Evolutionary conservation across 495 filamentous ascomycete genomes (phyloP), one percentile per base, ranked within the genome.

Genomic region (Aspergillus steynii): DNA sequence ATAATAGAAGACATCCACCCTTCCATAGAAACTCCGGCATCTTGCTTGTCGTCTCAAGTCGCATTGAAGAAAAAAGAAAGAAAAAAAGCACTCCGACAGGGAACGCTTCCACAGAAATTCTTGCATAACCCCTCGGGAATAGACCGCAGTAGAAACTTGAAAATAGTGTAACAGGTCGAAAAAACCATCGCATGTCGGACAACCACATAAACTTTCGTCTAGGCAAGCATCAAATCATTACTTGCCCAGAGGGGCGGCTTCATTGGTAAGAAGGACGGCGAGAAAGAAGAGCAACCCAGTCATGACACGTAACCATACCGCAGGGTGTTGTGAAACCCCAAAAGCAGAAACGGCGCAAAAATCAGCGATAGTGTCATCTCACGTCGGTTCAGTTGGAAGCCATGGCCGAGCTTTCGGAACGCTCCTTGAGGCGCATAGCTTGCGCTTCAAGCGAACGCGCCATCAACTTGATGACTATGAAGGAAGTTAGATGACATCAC

Each of bases 381-480:
- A 55, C n/a, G 34, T 25, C 26, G 51, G 55, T 61, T 71, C 74
- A 80, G 64, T 72, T 71, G 32, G 70, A 68, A 53, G 75, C 78
- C 63, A 82, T 62, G 47, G 88, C 73, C 1, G 88, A 91, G 62
- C 83, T 82, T 67, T 90, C 86, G 12, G 88, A 84, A 67, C 88
- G 84, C 46, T 82, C 82, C 61, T 87, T 85, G 84, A 96, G 90
- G 63, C 92, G 90, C 56, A 85, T 83, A 1, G 94, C 92, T 70
- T 98, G 93, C 29, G 85, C 85, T 68, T 96, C 90, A 55, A 97
- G 84, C 59, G 91, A 92, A 47, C 88, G 87, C 25, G 91, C 88
- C 89, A 96, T 97, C 29, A 96, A 80, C 64, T 89, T 89, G 55
- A 91, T 94, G 31, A 97, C 92, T 91, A 26, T 3, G 15, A 5